These are phyloP conservation scores for Trichothecium sympodiale DNA, from an alignment of 2,329 filamentous ascomycete genomes.

Conservation along the genomic window DNA sequence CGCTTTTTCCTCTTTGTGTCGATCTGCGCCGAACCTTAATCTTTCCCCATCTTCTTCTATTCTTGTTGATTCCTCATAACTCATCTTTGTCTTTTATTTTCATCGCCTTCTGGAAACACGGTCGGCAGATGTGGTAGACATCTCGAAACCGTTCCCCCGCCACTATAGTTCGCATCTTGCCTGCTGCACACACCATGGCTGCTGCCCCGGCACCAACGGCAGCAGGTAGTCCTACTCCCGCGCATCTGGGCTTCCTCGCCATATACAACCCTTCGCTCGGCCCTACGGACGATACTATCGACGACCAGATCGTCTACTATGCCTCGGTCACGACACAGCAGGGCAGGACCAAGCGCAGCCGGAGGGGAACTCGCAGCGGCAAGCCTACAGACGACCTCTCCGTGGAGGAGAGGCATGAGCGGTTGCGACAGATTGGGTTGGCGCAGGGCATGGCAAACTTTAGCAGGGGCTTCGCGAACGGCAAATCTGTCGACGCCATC, in stretches of 20 bases:
- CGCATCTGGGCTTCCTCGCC: slow-evolving; percentile 79
- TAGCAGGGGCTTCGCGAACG: slow-evolving; percentile 74
- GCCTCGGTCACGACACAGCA: slow-evolving; percentile 46
- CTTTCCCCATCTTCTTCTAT: too few species aligned
- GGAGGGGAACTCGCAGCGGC: slow-evolving; percentile 28
- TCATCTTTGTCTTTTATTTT: too few species aligned
- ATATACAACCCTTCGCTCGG: slow-evolving; percentile 89
- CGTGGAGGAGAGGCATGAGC: slow-evolving; percentile 68
- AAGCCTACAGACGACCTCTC: slow-evolving; percentile 31
- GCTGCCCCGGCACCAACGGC: slow-evolving; percentile 1
- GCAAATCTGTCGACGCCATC: slow-evolving; percentile 66
- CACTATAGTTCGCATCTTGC: too few species aligned
- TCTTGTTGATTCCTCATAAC: too few species aligned
- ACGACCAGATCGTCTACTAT: slow-evolving; percentile 89
- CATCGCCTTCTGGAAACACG: too few species aligned
- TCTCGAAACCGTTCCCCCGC: too few species aligned
- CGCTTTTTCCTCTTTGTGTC: too few species aligned
- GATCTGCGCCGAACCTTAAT: too few species aligned
- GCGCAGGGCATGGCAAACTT: slow-evolving; percentile 96
- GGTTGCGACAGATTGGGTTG: slow-evolving; percentile 82
- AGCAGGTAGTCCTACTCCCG: slow-evolving; percentile 37
- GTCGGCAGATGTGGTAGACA: too few species aligned
- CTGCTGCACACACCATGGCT: too few species aligned
- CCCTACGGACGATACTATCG: slow-evolving; percentile 43
- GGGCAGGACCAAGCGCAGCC: slow-evolving; percentile 20